Base-by-base conservation (phyloP, 73 alveolate genomes). In the Tetrahymena borealis region DNA sequence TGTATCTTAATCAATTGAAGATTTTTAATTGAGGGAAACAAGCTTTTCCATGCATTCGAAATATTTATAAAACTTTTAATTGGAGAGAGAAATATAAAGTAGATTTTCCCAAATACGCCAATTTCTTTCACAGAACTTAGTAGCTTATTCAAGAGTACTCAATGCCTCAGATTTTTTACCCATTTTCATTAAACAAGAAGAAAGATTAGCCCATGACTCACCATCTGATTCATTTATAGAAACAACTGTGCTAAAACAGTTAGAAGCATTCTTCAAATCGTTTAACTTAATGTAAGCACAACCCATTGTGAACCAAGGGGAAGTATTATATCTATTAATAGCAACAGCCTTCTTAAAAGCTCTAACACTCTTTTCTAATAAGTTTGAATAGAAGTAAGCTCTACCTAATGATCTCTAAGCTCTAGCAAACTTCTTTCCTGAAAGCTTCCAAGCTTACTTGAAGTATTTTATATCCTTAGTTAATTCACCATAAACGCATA, bases 141-240 rank as follows among this genome's bases (percentile, higher is more conserved):
- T 96, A n/a, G 99, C 99, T 94, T 98, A 97, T 92, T 98, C 99
- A 42, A 98, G 94, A 31, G 99, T 98, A 79, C 96, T 94, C 60
- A 95, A 96, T 13, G 99, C 99, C 90, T 98, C 99, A 95, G 94
- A 96, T 91, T 93, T 93, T 95, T 97, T 98, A 24, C 97, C 97
- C 90, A 96, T 91, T 40, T 96, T 91, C 92, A 97, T 94, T 91
- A 97, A 97, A 90, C 99, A 97, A 20, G 98, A 97, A 12, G 99
- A 98, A 39, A 98, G 94, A 94, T 98, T 98, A 11, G 98, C 98
- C 99, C 99, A 98, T 7, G 98, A 99, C 78, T 98, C 99, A 15
- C 98, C 98, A 91, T 98, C 97, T 16, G 96, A 91, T 24, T 97
- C 99, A 96, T 98, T 99, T 40, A 97, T 96, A 39, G 96, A 78